These are phyloP conservation scores for Nakaseomyces glabratus DNA, from an alignment of 1,139 yeast genomes.

Conservation along the genomic window DNA sequence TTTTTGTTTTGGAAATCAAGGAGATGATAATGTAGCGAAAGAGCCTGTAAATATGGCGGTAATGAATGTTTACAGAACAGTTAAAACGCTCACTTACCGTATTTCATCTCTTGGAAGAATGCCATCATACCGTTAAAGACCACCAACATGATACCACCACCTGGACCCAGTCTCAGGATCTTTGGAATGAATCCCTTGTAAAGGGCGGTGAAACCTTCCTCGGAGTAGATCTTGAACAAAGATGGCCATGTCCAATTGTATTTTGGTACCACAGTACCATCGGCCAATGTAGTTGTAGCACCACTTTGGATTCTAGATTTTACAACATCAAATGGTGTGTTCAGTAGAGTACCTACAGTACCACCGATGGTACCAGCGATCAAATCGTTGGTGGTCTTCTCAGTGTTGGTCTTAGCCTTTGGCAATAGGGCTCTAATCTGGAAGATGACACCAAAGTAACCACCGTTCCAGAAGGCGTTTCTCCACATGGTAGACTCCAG, in stretches of 20 bases:
- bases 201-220: conserved; percentile 82
- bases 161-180: conserved; percentile 96
- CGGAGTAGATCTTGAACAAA: conserved; percentile 63
- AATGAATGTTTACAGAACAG: neutral
- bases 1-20: too few species aligned
- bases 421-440: conserved; percentile 79
- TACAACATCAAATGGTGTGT: conserved; percentile 97
- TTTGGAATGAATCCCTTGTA: conserved; percentile 96
- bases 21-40: too few species aligned
- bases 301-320: conserved; percentile 83
- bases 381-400: conserved; percentile 77
- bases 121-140: conserved; percentile 94
- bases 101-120: conserved; percentile 53
- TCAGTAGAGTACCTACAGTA: conserved; percentile 83
- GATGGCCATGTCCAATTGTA: conserved; percentile 81
- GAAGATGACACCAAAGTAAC: conserved; percentile 91
- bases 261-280: conserved; percentile 55
- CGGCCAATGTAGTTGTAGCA: conserved; percentile 26
- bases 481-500: conserved; percentile 96
- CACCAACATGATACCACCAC: conserved; percentile 95
- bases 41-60: neutral
- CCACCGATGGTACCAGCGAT: conserved; percentile 95
- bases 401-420: conserved; percentile 54
- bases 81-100: conserved; percentile 6
- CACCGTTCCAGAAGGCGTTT: conserved; percentile 95